Evolutionary conservation across 495 filamentous ascomycete species (phyloP), one percentile per base, ranked within the genome.

Genomic region (Pseudevernia furfuracea): DNA sequence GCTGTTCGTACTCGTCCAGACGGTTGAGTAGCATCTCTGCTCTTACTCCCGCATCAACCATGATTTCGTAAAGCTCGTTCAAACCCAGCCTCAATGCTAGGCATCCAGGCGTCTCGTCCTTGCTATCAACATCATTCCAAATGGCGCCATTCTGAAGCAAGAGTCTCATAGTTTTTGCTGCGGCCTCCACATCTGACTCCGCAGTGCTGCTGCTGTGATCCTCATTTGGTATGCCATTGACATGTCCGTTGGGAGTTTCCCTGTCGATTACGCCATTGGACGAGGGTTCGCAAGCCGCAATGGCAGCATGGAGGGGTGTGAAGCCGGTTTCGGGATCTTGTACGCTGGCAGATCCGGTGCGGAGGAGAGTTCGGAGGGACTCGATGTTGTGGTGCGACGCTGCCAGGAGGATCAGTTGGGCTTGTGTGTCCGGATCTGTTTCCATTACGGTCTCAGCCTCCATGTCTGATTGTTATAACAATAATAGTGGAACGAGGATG

Each of bases 101-200:
- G 76, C 95, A 97, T 2, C 91, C 94, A 0, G 94, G 93, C 19
- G 95, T 98, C 80, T 97, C 92, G 63, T 88, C 81, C 53, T 89
- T 85, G 44, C 78, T 75, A 69, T 97, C 91, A 5, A 98, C 78
- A 73, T 96, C 92, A 75, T 98, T 98, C 94, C 94, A 98, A 61
- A 97, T 96, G 8, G 90, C 95, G 4, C 94, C 94, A 71, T 89
- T 85, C 69, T 91, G 79, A 59, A 98, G 79, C 32, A 98, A 78
- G 68, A 95, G 83, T 60, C 81, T 81, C 21, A 97, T 80, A 0
- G 87, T 91, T 59, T 85, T 79, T 44, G 74, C 80, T 53, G 83
- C 88, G 15, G 78, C 77, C 53, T 87, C 79, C 12, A 86, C 70
- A 38, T 77, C 72, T 23, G 80, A 71, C 21, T 78, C 69, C 34